phyloP scores from a whole-genome alignment of 495 filamentous ascomycete genomes.

The Penicillium crystallinum region DNA sequence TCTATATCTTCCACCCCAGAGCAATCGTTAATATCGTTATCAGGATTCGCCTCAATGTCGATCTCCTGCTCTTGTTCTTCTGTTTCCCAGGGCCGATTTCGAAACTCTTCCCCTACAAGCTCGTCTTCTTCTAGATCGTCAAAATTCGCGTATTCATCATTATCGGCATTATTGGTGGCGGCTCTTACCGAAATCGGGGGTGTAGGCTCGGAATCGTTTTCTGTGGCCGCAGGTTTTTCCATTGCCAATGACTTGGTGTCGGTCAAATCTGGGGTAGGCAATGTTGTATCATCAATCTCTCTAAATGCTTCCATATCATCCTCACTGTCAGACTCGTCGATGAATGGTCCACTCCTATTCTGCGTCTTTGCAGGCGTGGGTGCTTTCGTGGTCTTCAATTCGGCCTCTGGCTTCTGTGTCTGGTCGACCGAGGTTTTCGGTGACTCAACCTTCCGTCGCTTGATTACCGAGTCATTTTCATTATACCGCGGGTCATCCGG shows the following conservation, averaged over 20 bases:
- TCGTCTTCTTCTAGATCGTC: conserved; percentile 57
- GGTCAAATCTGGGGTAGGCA: neutral
- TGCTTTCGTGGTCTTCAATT: conserved; percentile 1
- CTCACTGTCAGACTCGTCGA: conserved; percentile 66
- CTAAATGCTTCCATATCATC: conserved; percentile 38
- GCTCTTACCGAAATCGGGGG: conserved; percentile 49
- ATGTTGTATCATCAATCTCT: conserved; percentile 14
- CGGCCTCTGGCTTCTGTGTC: conserved; percentile 13
- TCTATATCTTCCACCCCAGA: conserved; percentile 37
- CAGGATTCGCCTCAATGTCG: conserved; percentile 9
- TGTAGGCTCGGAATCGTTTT: conserved; percentile 27
- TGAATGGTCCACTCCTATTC: conserved; percentile 48
- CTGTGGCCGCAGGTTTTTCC: conserved; percentile 45
- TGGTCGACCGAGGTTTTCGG: conserved; percentile 7
- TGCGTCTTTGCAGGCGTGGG: conserved; percentile 1
- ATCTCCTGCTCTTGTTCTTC: conserved; percentile 22
- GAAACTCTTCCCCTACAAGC: conserved; percentile 37
- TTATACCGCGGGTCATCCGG: conserved; percentile 22
- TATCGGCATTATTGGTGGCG: conserved; percentile 50
- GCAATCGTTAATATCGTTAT: conserved; percentile 19
- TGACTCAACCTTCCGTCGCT: conserved; percentile 40
- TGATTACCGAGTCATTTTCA: conserved; percentile 26
- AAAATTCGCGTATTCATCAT: conserved; percentile 61
- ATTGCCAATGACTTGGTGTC: conserved; percentile 3
- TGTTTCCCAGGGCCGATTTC: conserved; percentile 33